A percentile compares a stretch with the other conserved stretches of the same genome.
Evolutionary conservation across 2,329 filamentous ascomycete genomes (phyloP).

Genomic region (Sporothrix mexicana): DNA sequence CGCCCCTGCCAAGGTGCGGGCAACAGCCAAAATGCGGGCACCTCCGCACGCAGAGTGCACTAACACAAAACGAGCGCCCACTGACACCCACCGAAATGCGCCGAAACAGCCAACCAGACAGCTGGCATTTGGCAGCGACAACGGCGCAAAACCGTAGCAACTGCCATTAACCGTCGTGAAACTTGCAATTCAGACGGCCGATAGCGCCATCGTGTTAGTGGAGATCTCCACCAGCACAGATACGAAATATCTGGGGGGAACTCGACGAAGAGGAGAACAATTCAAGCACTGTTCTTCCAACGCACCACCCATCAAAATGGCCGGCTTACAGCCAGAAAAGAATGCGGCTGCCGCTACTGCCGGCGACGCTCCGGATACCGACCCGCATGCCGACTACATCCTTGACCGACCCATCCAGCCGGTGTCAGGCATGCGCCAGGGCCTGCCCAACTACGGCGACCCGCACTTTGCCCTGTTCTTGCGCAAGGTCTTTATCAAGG

Average conservation of each 20-base stretch:
- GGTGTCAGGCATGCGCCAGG: constrained; percentile 60
- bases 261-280: neutral
- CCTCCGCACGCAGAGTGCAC: neutral
- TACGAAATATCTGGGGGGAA: neutral
- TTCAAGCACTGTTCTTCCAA: neutral
- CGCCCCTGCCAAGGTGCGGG: neutral
- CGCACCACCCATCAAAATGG: constrained; percentile 13
- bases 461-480: constrained; percentile 77
- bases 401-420: constrained; percentile 59
- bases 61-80: neutral
- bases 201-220: constrained; percentile 33
- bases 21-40: neutral
- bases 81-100: neutral
- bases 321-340: neutral
- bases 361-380: neutral
- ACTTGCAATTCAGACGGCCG: constrained; percentile 3
- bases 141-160: neutral
- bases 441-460: constrained; percentile 72
- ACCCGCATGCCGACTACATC: constrained; percentile 64
- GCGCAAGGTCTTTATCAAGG: constrained; percentile 78
- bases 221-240: neutral
- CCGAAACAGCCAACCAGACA: neutral
- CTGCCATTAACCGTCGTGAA: neutral
- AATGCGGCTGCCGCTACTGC: neutral
- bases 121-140: neutral